Conservation (phyloP, 805 yeast species). For the Saturnispora saitoi region DNA sequence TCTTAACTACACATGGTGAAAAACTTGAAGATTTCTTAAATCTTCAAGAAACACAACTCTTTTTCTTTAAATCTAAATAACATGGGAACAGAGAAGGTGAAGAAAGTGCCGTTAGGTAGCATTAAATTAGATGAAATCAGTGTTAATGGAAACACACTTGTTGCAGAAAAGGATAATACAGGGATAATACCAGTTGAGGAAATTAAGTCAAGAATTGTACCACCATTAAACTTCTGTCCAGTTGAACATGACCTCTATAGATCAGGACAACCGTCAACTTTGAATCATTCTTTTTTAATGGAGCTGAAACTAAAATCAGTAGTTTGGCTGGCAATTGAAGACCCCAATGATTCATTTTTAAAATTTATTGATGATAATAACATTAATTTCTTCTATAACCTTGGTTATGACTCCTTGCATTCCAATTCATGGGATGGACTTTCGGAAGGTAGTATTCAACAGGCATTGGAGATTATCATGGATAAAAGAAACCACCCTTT, state of each 20-base stretch:
- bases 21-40: not conserved
- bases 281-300: conserved; percentile 77
- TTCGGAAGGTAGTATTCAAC: conserved; percentile 45
- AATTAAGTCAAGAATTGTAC: conserved; percentile 43
- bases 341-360: conserved; percentile 81
- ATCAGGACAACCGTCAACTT: conserved; percentile 91
- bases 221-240: conserved; percentile 92
- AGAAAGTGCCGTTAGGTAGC: not conserved
- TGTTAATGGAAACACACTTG: conserved; percentile 1
- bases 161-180: not conserved
- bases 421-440: conserved; percentile 93
- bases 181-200: conserved; percentile 46
- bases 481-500: conserved; percentile 74
- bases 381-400: conserved; percentile 41
- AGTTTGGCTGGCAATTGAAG: conserved; percentile 93
- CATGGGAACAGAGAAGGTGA: conserved; percentile 1
- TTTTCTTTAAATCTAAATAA: too few species aligned
- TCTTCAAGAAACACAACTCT: not conserved
- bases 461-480: conserved; percentile 68
- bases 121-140: not conserved
- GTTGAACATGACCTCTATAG: conserved; percentile 83
- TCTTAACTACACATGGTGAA: not conserved
- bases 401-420: conserved; percentile 39
- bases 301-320: conserved; percentile 70
- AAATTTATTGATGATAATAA: conserved; percentile 69